Base-by-base conservation (phyloP, 805 yeast genomes). In the Yarrowia sp. region DNA sequence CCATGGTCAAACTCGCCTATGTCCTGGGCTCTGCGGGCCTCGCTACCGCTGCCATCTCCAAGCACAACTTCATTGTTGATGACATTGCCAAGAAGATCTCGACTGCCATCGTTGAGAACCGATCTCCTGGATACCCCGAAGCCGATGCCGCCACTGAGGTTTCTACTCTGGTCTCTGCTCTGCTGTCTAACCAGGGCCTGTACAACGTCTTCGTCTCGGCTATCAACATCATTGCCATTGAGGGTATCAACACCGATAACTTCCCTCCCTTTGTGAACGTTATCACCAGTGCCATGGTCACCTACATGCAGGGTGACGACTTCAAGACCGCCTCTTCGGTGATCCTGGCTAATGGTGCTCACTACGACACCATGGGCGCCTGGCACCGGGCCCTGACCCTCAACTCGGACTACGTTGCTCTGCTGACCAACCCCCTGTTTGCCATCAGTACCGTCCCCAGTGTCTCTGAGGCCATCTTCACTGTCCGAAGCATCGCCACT, bases 1-100 rank as follows among this genome's bases (percentile, higher is more conserved):
- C 42, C 42, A 48, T 48, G 55, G 55, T 48, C 55, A 33, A 48
- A 4, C 28, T 48, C n/a, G 41, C 41, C 55, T 35, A 17, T n/a
- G 31, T 50, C 7, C 41, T 50, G 18, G 42, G 42, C 42, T 50
- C 42, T 1, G 57, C 57, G 3, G 42, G n/a, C 8, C 42, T n/a
- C 7, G 42, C 42, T 38, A 3, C 42, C 8, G 42, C 42, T n/a
- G 42, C 42, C 15, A 14, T 38, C 42, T 13, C 42, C 42, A 38
- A 14, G 14, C 42, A 14, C 42, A 38, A 38, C 42, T 38, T 38
- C 17, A 38, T 38, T n/a, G 42, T 38, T 13, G 42, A 38, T 6
- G 42, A 38, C 42, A 38, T 38, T 38, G 42, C 42, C 17, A n/a
- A n/a, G 8, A 38, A 38, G 17, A 38, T 38, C 42, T 38, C 42